phyloP scores from a whole-genome alignment of 345 rosid genomes.

The Syzygium grande region DNA sequence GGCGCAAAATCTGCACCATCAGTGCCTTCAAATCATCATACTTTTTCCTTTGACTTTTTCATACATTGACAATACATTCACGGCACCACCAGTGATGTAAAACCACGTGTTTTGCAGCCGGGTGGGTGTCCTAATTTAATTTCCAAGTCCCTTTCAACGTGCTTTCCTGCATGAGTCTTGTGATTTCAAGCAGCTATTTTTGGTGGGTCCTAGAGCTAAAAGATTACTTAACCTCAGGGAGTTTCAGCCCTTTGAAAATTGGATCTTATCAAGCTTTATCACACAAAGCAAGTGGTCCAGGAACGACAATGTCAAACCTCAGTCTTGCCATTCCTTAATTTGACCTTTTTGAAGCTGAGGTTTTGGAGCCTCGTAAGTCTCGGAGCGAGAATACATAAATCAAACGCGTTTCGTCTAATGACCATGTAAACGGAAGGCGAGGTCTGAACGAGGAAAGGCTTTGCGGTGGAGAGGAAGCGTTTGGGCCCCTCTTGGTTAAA shows the following conservation, averaged over 20 bases:
- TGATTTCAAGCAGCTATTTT: neutral
- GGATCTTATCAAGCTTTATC: neutral
- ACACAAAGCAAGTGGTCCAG: neutral
- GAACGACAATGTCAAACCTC: neutral
- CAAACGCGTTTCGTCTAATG: neutral
- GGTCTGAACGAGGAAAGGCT: neutral
- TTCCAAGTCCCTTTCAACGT: neutral
- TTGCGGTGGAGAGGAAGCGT: neutral
- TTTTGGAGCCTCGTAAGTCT: neutral
- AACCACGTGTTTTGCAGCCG: neutral
- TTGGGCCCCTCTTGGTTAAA: neutral
- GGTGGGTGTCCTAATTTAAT: neutral
- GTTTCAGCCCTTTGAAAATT: neutral
- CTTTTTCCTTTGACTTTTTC: neutral
- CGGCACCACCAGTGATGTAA: neutral
- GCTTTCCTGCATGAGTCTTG: neutral
- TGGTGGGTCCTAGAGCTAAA: neutral
- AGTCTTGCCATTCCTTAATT: neutral
- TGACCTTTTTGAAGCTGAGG: neutral
- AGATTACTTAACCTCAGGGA: neutral
- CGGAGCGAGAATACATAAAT: neutral
- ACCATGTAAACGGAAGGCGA: neutral
- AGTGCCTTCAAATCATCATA: neutral
- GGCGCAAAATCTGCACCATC: neutral
- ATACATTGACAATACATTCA: neutral